Conservation (phyloP, 1,284 basidiomycete genomes). For the Fomitopsis pinicola region DNA sequence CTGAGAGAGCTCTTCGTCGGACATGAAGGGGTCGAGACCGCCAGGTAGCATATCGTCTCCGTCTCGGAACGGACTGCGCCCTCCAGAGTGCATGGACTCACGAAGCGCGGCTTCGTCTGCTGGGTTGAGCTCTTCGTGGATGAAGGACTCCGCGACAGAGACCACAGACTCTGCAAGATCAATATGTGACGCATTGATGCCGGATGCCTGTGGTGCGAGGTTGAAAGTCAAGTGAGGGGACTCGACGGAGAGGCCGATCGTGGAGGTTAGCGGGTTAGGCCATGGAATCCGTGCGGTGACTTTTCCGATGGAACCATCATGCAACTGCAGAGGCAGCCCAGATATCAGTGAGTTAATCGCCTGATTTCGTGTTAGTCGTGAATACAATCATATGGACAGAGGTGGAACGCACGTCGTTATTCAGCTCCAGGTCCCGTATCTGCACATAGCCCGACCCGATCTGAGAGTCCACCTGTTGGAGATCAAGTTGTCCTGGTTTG, state of each 20-base stretch:
- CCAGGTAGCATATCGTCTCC: constrained; percentile 54
- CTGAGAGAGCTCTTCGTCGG: constrained; percentile 33
- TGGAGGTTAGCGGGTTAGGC: constrained; percentile 71
- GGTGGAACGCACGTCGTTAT: constrained; percentile 55
- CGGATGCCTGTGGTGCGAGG: constrained; percentile 31
- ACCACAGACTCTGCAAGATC: constrained; percentile 73
- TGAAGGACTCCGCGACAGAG: constrained; percentile 79
- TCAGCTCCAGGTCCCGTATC: constrained; percentile 79
- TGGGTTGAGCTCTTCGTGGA: constrained; percentile 75
- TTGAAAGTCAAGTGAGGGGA: constrained; percentile 61
- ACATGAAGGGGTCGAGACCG: constrained; percentile 55
- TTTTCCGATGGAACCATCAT: constrained; percentile 68
- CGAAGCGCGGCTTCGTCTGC: constrained; percentile 72
- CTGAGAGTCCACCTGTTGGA: constrained; percentile 86
- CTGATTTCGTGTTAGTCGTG: constrained; percentile 36
- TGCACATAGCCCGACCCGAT: constrained; percentile 87
- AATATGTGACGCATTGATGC: constrained; percentile 11
- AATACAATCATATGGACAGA: neutral
- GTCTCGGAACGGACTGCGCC: constrained; percentile 26
- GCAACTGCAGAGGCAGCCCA: constrained; percentile 65
- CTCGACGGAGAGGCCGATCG: constrained; percentile 62
- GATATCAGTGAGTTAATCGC: constrained; percentile 76
- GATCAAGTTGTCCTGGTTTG: constrained; percentile 84
- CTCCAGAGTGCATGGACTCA: constrained; percentile 52
- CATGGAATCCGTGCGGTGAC: constrained; percentile 75